phyloP scores from a whole-genome alignment of 2,329 filamentous ascomycete species.

The Didymella pinodella region DNA sequence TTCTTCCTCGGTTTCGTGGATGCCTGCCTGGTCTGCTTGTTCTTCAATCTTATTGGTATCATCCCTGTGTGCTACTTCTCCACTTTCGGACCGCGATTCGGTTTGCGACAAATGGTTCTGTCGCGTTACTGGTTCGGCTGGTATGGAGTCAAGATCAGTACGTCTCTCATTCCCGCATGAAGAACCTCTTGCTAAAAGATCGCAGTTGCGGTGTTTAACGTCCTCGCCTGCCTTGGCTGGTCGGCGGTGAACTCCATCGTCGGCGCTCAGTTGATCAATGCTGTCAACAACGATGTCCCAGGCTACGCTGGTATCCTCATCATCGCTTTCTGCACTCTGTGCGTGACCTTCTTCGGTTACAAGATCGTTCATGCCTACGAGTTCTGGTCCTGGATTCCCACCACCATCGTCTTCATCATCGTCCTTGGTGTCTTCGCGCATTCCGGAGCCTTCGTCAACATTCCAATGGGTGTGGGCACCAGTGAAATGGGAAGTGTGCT shows the following conservation, averaged over 20 bases:
- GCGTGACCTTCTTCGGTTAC: slow-evolving; percentile 78
- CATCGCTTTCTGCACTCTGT: slow-evolving; percentile 71
- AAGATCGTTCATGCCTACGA: slow-evolving; percentile 80
- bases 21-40: slow-evolving; percentile 73
- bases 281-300: slow-evolving; percentile 73
- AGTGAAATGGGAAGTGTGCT: slow-evolving; percentile 69
- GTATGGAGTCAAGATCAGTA: slow-evolving; percentile 67
- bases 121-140: slow-evolving; percentile 80
- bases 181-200: not conserved
- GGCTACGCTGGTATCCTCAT: slow-evolving; percentile 78
- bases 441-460: slow-evolving; percentile 69
- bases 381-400: slow-evolving; percentile 76
- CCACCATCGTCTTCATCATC: slow-evolving; percentile 76
- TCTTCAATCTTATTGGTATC: slow-evolving; percentile 78
- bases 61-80: slow-evolving; percentile 79
- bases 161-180: not conserved
- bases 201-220: slow-evolving; percentile 71
- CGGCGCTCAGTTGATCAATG: slow-evolving; percentile 77
- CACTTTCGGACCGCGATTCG: slow-evolving; percentile 76
- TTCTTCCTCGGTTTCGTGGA: slow-evolving; percentile 78
- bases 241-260: slow-evolving; percentile 81
- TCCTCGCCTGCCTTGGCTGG: slow-evolving; percentile 77
- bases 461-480: slow-evolving; percentile 66
- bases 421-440: slow-evolving; percentile 72
- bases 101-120: slow-evolving; percentile 82